phyloP scores from a whole-genome alignment of 176 grass and related monocot genomes.

The Otatea glauca region DNA sequence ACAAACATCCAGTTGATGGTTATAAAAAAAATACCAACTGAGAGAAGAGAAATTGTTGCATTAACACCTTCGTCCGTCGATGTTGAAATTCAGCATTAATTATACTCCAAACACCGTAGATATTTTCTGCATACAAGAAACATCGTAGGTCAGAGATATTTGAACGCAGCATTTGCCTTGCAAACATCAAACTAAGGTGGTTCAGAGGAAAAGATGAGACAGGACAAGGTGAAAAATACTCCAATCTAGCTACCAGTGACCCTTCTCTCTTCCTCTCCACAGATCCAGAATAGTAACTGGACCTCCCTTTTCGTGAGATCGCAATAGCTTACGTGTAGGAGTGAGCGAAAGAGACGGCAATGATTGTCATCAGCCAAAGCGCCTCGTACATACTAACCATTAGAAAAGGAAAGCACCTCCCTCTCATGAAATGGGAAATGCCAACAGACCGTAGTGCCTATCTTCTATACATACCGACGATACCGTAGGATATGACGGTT shows the following conservation, averaged over 20 bases:
- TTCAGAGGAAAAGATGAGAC: neutral
- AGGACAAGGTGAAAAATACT: conserved; percentile 6
- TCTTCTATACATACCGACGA: neutral
- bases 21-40: neutral
- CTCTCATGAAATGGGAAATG: neutral
- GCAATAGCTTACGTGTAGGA: conserved; percentile 49
- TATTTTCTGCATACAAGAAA: conserved; percentile 7
- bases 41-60: neutral
- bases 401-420: conserved; percentile 26
- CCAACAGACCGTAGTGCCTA: conserved; percentile 17
- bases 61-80: neutral
- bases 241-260: conserved; percentile 15
- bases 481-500: conserved; percentile 24
- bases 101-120: neutral
- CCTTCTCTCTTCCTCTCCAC: conserved; percentile 11
- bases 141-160: neutral
- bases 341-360: conserved; percentile 47
- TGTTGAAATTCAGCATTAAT: neutral
- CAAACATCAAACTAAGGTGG: neutral
- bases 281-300: conserved; percentile 11
- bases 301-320: conserved; percentile 41
- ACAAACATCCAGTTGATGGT: too few relatives aligned
- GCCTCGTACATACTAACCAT: too few relatives aligned
- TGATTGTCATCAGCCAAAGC: conserved; percentile 25
- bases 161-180: neutral